A percentile compares a stretch with the other conserved stretches of the same genome.
phyloP scores from a whole-genome alignment of 192 early-diverging fungal genomes.

The Oehlia diaphana region DNA sequence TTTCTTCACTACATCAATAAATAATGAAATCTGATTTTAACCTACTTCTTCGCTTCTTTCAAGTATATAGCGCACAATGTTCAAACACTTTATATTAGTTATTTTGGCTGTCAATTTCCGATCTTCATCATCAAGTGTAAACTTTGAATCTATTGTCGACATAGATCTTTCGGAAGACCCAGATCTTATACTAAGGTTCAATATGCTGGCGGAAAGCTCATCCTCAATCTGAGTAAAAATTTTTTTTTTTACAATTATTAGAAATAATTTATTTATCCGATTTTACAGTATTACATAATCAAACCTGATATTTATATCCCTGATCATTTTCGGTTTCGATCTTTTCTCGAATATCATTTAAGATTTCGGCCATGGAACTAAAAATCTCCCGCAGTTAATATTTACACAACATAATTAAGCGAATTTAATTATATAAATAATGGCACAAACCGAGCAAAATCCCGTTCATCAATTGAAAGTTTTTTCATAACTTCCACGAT shows the following conservation, averaged over 20 bases:
- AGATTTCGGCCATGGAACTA: constrained; percentile 76
- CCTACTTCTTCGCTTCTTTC: constrained; percentile 65
- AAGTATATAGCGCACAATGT: constrained; percentile 47
- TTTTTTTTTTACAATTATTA: background rate
- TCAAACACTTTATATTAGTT: constrained; percentile 10
- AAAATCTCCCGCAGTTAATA: background rate
- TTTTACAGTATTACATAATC: background rate
- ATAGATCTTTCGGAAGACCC: background rate
- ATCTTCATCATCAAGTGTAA: background rate
- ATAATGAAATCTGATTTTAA: background rate
- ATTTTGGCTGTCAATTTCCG: background rate
- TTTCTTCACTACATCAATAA: no score
- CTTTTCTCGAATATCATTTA: constrained; percentile 19
- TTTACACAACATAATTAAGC: background rate
- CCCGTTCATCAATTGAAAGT: constrained; percentile 77
- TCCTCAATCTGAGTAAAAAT: background rate
- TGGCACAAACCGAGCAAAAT: constrained; percentile 70
- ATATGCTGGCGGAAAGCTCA: background rate
- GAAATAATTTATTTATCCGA: background rate
- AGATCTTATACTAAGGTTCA: constrained; percentile 3
- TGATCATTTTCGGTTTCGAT: constrained; percentile 38
- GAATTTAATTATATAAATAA: background rate
- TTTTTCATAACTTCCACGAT: constrained; percentile 78
- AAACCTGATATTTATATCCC: constrained; percentile 1
- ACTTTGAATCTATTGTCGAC: background rate